Conservation (phyloP, 2,329 filamentous ascomycete genomes). For the Seiridium unicorne region DNA sequence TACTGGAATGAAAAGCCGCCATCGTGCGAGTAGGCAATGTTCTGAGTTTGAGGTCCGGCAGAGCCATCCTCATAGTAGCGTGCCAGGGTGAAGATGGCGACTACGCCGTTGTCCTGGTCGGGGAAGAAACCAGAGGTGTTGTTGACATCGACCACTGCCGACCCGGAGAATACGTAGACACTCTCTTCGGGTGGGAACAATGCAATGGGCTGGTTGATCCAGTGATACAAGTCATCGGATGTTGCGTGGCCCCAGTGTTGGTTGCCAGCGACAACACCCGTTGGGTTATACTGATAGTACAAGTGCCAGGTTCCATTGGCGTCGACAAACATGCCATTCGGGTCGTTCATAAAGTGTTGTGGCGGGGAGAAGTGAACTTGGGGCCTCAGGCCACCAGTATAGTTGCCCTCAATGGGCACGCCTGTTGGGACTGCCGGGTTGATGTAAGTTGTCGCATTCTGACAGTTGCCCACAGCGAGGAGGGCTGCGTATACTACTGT, state of each 20-base stretch:
- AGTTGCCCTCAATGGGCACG: slow-evolving; percentile 21
- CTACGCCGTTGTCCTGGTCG: slow-evolving; percentile 57
- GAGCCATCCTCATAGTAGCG: slow-evolving; percentile 32
- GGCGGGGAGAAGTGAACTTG: slow-evolving; percentile 58
- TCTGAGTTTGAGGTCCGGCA: slow-evolving; percentile 49
- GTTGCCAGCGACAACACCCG: slow-evolving; percentile 19
- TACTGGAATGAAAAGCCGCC: slow-evolving; percentile 61
- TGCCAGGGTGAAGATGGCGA: slow-evolving; percentile 53
- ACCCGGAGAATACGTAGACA: slow-evolving; percentile 51
- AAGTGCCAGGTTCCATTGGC: slow-evolving; percentile 58
- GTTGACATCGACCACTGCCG: slow-evolving; percentile 57
- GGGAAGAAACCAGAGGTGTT: slow-evolving; percentile 68
- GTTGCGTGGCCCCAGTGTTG: slow-evolving; percentile 69
- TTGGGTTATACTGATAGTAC: slow-evolving; percentile 56
- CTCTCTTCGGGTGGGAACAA: slow-evolving; percentile 46
- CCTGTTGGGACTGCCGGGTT: slow-evolving; percentile 27
- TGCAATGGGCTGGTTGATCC: slow-evolving; percentile 64
- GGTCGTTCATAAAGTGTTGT: slow-evolving; percentile 57
- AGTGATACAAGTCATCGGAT: slow-evolving; percentile 59
- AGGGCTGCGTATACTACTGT: neutral
- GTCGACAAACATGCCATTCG: slow-evolving; percentile 63
- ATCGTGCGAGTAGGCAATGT: slow-evolving; percentile 61
- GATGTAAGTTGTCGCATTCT: slow-evolving; percentile 20
- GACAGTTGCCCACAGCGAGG: neutral
- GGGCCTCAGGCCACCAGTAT: slow-evolving; percentile 37